Base-by-base conservation (phyloP, 768 basidiomycete genomes). In the Rhizopogon sp. region DNA sequence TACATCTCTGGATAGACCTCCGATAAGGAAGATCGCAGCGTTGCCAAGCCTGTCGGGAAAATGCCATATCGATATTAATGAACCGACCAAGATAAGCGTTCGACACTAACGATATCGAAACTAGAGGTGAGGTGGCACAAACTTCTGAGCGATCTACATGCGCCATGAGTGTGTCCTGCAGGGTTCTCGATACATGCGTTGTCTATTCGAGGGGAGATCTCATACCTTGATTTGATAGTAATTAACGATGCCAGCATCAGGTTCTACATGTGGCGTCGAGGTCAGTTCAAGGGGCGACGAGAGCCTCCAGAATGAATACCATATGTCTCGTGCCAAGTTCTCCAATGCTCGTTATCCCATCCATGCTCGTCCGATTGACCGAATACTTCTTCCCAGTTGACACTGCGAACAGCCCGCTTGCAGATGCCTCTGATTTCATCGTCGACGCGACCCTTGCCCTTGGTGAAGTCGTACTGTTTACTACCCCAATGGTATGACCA, bases 71-170 rank as follows among this genome's bases (percentile, higher is more conserved):
- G 25, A 39, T 11, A 28, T 59, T 2, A 54, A 41, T 28, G 17
- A 52, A 35, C 37, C 17, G n/a, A 37, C 20, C 2, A 17, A 39
- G 16, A 10, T 49, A 20, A 16, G 14, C 9, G 35, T 29, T 45
- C 16, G 46, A 44, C 45, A 69, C 88, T 62, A 60, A 95, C 94
- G 94, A 97, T 49, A 99, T 85, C 0, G 93, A 97, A 5, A 98
- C 91, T 0, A 99, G 79, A 0, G 96, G 96, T 0, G 92, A 87
- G 5, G 91, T 91, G 2, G 92, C 85, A 62, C 94, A 96, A 8
- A 96, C 79, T 72, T 99, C 96, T 20, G 95, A 93, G 17, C 91
- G 88, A 69, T 99, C 96, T n/a, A 97, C 92, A 68, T 99, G 96
- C 0, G 83, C 96, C 88, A 98, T 98, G 17, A 99, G 81, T 0